A percentile compares a stretch with the other conserved stretches of the same genome.
Evolutionary conservation across 805 yeast species (phyloP).

Genomic region (Candida pseudofarinosa): DNA sequence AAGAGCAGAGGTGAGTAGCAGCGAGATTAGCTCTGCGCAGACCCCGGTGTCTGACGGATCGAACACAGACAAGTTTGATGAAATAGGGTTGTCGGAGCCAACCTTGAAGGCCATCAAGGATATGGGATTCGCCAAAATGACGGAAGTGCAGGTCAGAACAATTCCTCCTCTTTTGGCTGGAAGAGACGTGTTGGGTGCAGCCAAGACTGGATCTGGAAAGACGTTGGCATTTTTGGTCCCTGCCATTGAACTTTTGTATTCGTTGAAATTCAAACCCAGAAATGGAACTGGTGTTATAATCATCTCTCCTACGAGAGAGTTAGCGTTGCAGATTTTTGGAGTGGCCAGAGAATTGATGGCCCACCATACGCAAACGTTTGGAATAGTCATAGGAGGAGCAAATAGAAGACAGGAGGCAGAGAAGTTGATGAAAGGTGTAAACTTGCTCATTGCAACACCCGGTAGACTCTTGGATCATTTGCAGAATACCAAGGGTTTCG

Average conservation of each 20-base stretch:
- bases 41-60: constrained; percentile 24
- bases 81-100: constrained; percentile 66
- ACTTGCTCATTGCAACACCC: constrained; percentile 92
- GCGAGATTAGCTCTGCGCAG: constrained; percentile 27
- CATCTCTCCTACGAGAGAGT: constrained; percentile 95
- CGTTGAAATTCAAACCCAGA: constrained; percentile 92
- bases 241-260: constrained; percentile 87
- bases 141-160: constrained; percentile 91
- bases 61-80: constrained; percentile 31
- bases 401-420: constrained; percentile 97
- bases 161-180: constrained; percentile 97
- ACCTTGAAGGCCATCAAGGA: constrained; percentile 75
- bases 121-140: constrained; percentile 92
- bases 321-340: constrained; percentile 96
- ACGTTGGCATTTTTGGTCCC: constrained; percentile 94
- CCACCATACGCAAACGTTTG: constrained; percentile 87
- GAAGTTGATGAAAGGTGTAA: constrained; percentile 89
- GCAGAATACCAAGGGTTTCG: constrained; percentile 91
- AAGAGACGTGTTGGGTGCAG: constrained; percentile 97
- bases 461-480: constrained; percentile 95
- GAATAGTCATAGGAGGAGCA: constrained; percentile 97
- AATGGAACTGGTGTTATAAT: constrained; percentile 97
- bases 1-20: constrained; percentile 17
- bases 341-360: constrained; percentile 94
- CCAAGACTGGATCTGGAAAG: constrained; percentile 98